phyloP scores from a whole-genome alignment of 2,329 filamentous ascomycete genomes.

The Hyphodiscus sp. region DNA sequence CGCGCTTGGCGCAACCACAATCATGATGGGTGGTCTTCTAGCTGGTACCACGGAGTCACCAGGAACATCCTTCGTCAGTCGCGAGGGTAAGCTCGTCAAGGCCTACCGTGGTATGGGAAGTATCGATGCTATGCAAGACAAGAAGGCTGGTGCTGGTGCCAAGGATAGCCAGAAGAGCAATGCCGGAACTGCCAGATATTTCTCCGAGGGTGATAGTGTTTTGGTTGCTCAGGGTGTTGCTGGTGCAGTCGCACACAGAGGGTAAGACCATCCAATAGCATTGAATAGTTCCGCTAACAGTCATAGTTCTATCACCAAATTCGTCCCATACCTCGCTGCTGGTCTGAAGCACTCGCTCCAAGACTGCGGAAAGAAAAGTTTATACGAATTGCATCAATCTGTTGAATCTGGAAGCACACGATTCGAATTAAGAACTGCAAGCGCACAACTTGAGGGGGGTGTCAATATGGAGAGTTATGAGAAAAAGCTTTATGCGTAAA shows the following conservation, averaged over 20 bases:
- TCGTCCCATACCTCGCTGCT: constrained; percentile 89
- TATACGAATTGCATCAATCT: constrained; percentile 68
- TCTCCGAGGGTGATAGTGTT: constrained; percentile 91
- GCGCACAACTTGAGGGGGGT: constrained; percentile 92
- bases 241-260: constrained; percentile 73
- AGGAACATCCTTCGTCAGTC: constrained; percentile 91
- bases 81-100: constrained; percentile 97
- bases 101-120: constrained; percentile 98
- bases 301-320: constrained; percentile 71
- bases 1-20: constrained; percentile 83
- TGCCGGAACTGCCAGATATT: constrained; percentile 94
- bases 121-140: constrained; percentile 99
- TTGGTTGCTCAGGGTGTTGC: constrained; percentile 96
- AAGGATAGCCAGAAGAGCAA: constrained; percentile 76
- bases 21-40: constrained; percentile 99
- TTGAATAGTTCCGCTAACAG: background rate
- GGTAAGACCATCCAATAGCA: constrained; percentile 32
- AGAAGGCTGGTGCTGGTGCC: constrained; percentile 80
- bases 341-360: constrained; percentile 97
- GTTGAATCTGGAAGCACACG: constrained; percentile 71
- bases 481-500: constrained; percentile 96
- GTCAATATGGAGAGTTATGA: constrained; percentile 99
- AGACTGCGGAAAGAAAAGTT: constrained; percentile 81
- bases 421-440: constrained; percentile 91
- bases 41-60: constrained; percentile 97